A percentile compares a stretch with the other conserved stretches of the same genome.
Conservation (phyloP, 768 basidiomycete species). For the Pulveroboletus sp. region DNA sequence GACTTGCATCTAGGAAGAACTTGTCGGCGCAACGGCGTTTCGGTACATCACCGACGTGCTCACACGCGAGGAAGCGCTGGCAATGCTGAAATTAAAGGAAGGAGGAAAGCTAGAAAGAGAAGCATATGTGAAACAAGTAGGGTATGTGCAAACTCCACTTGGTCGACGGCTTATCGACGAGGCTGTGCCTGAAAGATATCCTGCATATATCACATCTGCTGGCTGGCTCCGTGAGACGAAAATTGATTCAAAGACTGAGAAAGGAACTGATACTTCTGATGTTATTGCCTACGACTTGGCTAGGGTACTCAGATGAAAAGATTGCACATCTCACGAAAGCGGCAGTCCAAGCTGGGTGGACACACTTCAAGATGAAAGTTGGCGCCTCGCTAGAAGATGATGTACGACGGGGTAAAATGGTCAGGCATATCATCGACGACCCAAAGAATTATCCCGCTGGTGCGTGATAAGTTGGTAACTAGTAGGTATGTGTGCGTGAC, state of each 20-base stretch:
- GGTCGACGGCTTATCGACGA: neutral
- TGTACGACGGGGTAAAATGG: conserved; percentile 79
- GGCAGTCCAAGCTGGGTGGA: conserved; percentile 83
- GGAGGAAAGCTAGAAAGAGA: conserved; percentile 76
- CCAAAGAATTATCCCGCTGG: conserved; percentile 72
- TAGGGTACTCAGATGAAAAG: conserved; percentile 90
- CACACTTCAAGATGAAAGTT: conserved; percentile 99
- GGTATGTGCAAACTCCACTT: conserved; percentile 35
- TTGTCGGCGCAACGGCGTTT: conserved; percentile 73
- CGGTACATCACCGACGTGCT: conserved; percentile 92
- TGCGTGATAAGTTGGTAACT: conserved; percentile 23
- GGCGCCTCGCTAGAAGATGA: conserved; percentile 59
- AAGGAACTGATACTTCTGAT: conserved; percentile 5
- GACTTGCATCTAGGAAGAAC: conserved; percentile 51
- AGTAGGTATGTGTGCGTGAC: neutral
- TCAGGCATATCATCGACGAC: conserved; percentile 94
- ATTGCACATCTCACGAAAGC: conserved; percentile 81
- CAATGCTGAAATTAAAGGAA: conserved; percentile 73
- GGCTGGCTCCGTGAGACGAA: conserved; percentile 72
- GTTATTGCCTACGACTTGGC: neutral
- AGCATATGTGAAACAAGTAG: conserved; percentile 63
- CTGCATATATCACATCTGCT: conserved; percentile 92
- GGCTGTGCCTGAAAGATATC: conserved; percentile 52
- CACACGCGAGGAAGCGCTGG: conserved; percentile 84
- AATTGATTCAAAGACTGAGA: neutral